phyloP scores from a whole-genome alignment of 78 protist genomes.

The Guillardia theta region DNA sequence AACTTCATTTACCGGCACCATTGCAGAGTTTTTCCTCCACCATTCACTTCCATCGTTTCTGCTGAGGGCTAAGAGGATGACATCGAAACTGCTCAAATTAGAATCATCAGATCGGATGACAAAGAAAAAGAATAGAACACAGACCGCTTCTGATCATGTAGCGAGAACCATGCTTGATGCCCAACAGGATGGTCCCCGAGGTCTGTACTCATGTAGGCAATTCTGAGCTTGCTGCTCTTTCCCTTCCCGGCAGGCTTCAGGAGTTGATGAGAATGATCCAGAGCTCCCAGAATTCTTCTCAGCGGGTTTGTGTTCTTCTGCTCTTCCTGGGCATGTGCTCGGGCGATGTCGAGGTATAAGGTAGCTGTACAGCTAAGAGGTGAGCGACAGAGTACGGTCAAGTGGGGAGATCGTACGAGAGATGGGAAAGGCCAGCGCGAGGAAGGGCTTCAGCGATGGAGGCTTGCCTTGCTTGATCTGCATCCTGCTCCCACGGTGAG shows the following conservation, averaged over 20 bases:
- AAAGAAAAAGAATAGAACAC: too few relatives aligned
- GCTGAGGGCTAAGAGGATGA: conserved; percentile 12
- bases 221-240: too few relatives aligned
- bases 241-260: too few relatives aligned
- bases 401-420: neutral
- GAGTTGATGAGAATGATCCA: neutral
- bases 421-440: conserved; percentile 15
- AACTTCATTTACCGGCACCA: neutral
- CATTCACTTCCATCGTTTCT: neutral
- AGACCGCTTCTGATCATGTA: neutral
- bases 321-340: neutral
- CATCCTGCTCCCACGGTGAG: neutral
- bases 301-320: neutral
- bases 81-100: neutral
- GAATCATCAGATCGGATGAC: too few relatives aligned
- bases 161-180: conserved; percentile 21
- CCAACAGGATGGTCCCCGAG: conserved; percentile 39
- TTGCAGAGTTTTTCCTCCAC: neutral
- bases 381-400: too few relatives aligned
- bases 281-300: neutral
- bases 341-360: neutral
- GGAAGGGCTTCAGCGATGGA: conserved; percentile 34
- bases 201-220: conserved; percentile 24
- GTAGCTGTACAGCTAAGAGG: too few relatives aligned
- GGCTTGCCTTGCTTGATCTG: neutral